Percentiles rank a stretch among this genome's conserved stretches.
Conservation (phyloP, 1,284 basidiomycete species). For the Nidula niveotomentosa region DNA sequence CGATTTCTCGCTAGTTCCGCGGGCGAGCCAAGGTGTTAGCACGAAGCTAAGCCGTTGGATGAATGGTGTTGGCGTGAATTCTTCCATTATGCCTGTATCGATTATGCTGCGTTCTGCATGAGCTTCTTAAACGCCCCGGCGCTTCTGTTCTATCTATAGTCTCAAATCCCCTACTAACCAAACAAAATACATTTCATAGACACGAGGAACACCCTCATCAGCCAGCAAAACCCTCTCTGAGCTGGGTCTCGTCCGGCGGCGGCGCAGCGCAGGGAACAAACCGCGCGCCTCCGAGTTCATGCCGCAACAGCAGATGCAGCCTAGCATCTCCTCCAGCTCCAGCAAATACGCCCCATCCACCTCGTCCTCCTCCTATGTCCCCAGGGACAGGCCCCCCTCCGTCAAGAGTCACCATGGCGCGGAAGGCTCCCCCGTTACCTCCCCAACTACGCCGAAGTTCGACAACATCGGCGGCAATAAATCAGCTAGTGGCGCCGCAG, state of each 20-base stretch:
- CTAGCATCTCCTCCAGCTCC: not conserved
- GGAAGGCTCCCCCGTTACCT: not conserved
- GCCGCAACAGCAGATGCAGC: conserved; percentile 2
- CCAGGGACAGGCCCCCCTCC: not conserved
- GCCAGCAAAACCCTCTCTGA: conserved; percentile 27
- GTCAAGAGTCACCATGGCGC: not conserved
- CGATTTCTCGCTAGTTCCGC: not conserved
- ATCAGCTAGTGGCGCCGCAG: too few species aligned
- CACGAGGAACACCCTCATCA: conserved; percentile 24
- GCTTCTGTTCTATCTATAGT: not conserved
- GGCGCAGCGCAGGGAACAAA: conserved; percentile 34
- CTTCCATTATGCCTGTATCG: too few species aligned
- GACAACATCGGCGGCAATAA: not conserved
- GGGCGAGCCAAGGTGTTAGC: too few species aligned
- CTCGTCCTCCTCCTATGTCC: conserved; percentile 3
- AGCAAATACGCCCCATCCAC: conserved; percentile 9
- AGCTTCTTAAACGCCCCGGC: too few species aligned
- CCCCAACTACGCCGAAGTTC: not conserved
- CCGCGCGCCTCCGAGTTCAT: conserved; percentile 11
- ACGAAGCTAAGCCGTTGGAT: too few species aligned
- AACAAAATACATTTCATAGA: conserved; percentile 11
- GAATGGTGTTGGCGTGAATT: too few species aligned
- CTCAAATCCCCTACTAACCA: too few species aligned
- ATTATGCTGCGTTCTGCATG: too few species aligned
- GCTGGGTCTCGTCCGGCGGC: conserved; percentile 25